Evolutionary conservation across 164 flowering plant species (phyloP), one percentile per base, ranked within the genome.

Genomic region (Stephania japonica): DNA sequence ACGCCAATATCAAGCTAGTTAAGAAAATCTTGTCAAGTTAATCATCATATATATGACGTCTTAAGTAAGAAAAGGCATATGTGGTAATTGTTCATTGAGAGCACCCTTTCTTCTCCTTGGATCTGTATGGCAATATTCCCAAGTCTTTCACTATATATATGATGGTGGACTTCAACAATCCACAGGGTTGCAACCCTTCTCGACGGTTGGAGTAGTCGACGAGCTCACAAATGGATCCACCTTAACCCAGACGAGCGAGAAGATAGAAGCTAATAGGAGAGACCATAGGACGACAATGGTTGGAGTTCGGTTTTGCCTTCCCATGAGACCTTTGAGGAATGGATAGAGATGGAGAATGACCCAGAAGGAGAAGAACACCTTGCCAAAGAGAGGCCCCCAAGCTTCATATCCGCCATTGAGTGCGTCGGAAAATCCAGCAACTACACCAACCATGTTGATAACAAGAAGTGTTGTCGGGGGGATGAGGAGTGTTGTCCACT

Each of bases 241-340:
- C 86, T 86, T 87, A 42, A 93, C 97, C 97, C 98, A 93, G 12
- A 93, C 77, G 59, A 93, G 94, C 0, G 98, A 93, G 85, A 93
- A 93, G 19, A 93, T 89, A 6, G 98, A 91, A 5, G 98, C 98
- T 84, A 91, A 76, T 27, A 93, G 82, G 77, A 93, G 91, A 5
- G 98, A 91, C 98, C 94, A 91, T 19, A 91, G 78, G 27, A 93
- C 82, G 44, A 93, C 98, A 78, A 91, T 88, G 75, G 97, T 91
- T 0, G 97, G 98, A 1, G 97, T 93, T 63, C 97, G 63, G 74
- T 91, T 93, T 70, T 91, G 97, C 69, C 94, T 84, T 6, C 98
- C 98, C 98, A 93, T 91, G 62, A 91, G 91, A 83, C 98, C 98
- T 73, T 93, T 93, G 67, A 93, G 89, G 94, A 93, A 93, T 5